Percentiles rank a stretch among this genome's conserved stretches.
phyloP scores from a whole-genome alignment of 176 grass and related monocot genomes.

The Olyra latifolia region DNA sequence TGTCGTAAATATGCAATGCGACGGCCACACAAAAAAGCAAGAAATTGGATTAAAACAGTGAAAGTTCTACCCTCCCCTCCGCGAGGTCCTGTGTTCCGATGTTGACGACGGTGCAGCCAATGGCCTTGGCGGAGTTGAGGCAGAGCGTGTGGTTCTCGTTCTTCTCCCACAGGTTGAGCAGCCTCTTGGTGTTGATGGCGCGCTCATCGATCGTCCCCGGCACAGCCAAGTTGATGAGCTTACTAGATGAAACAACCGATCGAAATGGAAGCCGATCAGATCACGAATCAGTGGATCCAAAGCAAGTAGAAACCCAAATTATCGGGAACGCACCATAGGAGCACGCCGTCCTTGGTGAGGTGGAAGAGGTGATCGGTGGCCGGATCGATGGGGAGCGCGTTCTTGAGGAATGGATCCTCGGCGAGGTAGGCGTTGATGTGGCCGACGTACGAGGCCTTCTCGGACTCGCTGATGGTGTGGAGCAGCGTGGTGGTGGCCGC shows the following conservation, averaged over 20 bases:
- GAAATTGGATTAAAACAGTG: background rate
- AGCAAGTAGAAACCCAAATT: background rate
- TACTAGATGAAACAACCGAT: slow-evolving; percentile 41
- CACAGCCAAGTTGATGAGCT: slow-evolving; percentile 93
- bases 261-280: background rate
- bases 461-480: slow-evolving; percentile 96
- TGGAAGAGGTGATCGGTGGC: slow-evolving; percentile 83
- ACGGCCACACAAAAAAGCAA: background rate
- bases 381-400: slow-evolving; percentile 74
- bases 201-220: slow-evolving; percentile 90
- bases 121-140: slow-evolving; percentile 94
- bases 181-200: slow-evolving; percentile 86
- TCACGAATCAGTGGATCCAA: background rate
- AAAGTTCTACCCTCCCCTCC: slow-evolving; percentile 76
- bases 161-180: slow-evolving; percentile 96
- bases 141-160: slow-evolving; percentile 96
- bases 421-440: slow-evolving; percentile 91
- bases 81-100: slow-evolving; percentile 94
- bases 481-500: slow-evolving; percentile 89
- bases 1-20: slow-evolving; percentile 2
- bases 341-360: slow-evolving; percentile 85
- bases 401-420: slow-evolving; percentile 70
- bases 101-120: slow-evolving; percentile 93
- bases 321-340: slow-evolving; percentile 60
- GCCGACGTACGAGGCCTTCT: slow-evolving; percentile 88